Evolutionary conservation across 129 eudicot genomes (phyloP).

Genomic region (Flaveria linearis): DNA sequence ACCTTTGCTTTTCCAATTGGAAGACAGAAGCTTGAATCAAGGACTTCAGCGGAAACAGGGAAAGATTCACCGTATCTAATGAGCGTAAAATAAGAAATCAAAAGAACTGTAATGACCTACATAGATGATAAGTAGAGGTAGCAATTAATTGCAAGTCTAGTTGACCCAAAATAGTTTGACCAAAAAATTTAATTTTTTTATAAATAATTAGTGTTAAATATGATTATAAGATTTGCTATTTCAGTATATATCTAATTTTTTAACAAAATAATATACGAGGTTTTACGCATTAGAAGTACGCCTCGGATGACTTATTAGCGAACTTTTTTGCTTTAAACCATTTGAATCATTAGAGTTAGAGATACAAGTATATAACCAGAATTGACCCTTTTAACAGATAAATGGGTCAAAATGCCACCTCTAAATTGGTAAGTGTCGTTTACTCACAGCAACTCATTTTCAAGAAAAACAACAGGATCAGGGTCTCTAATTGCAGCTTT

Average conservation of each 20-base stretch:
- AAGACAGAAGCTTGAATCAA: conserved; percentile 82
- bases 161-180: neutral
- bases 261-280: neutral
- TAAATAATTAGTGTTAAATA: neutral
- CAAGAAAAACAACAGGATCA: conserved; percentile 94
- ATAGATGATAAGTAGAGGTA: neutral
- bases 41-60: conserved; percentile 83
- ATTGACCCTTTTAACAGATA: neutral
- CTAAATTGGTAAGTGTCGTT: neutral
- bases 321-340: neutral
- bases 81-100: neutral
- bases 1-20: conserved; percentile 99
- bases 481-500: conserved; percentile 99
- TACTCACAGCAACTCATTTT: conserved; percentile 90
- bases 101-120: neutral
- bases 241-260: neutral
- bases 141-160: neutral
- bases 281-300: neutral
- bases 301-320: neutral
- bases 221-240: neutral
- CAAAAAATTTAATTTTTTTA: neutral
- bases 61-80: conserved; percentile 85
- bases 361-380: neutral
- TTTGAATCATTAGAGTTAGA: neutral
- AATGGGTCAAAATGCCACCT: neutral